Conservation (phyloP, 805 yeast species). For the Saitoella complicata region DNA sequence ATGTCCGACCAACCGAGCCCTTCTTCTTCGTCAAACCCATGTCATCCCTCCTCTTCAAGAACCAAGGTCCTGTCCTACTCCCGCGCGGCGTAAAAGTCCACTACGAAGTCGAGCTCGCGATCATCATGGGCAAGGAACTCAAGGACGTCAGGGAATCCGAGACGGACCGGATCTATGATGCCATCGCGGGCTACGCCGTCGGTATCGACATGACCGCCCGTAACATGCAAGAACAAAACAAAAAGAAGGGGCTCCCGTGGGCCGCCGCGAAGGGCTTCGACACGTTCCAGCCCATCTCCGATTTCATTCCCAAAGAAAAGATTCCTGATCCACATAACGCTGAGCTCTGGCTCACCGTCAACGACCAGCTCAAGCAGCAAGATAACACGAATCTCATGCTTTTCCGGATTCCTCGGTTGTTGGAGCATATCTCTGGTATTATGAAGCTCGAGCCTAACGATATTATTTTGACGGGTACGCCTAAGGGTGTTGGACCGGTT, state of each 20-base stretch:
- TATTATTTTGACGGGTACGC: conserved; percentile 86
- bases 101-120: conserved; percentile 86
- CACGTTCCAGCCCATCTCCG: conserved; percentile 74
- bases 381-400: conserved; percentile 75
- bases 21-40: conserved; percentile 86
- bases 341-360: conserved; percentile 45
- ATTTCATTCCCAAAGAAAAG: conserved; percentile 44
- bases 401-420: conserved; percentile 66
- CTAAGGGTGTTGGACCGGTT: conserved; percentile 86
- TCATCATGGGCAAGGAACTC: conserved; percentile 49
- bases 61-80: conserved; percentile 59
- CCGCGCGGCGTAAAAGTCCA: conserved; percentile 73
- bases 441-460: conserved; percentile 90
- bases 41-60: conserved; percentile 52
- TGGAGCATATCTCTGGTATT: conserved; percentile 66
- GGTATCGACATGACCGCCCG: conserved; percentile 93
- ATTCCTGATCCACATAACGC: conserved; percentile 65
- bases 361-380: conserved; percentile 35
- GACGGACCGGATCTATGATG: conserved; percentile 52
- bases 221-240: conserved; percentile 89
- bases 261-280: conserved; percentile 92
- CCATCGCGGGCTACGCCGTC: conserved; percentile 66
- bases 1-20: conserved; percentile 66
- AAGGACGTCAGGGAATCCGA: conserved; percentile 6
- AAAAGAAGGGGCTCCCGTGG: conserved; percentile 93